phyloP scores from a whole-genome alignment of 208 protist genomes.

The Polymyxa betae region DNA sequence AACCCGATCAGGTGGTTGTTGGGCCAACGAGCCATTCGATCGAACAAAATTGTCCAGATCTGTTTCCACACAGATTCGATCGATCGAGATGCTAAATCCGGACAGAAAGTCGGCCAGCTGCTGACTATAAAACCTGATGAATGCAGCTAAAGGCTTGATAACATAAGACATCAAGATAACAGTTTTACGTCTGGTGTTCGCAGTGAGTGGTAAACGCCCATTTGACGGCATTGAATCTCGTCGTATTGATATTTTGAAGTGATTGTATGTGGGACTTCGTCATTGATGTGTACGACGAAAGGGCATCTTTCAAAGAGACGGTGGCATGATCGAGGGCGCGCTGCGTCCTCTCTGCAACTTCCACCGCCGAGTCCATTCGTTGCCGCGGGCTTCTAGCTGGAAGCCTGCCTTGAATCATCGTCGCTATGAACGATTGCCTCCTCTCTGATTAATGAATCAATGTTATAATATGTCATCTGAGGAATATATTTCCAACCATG shows the following conservation, averaged over 20 bases:
- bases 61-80: not conserved
- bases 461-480: not conserved
- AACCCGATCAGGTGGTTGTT: not conserved
- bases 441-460: not conserved
- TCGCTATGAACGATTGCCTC: conserved; percentile 28
- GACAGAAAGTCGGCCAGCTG: conserved; percentile 26
- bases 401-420: conserved; percentile 31
- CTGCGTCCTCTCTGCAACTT: conserved; percentile 25
- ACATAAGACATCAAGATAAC: not conserved
- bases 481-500: not conserved
- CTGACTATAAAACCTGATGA: conserved; percentile 46
- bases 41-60: conserved; percentile 8
- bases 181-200: conserved; percentile 30
- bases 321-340: conserved; percentile 10
- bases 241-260: conserved; percentile 42
- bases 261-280: not conserved
- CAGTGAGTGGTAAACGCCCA: conserved; percentile 46
- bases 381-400: not conserved
- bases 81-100: not conserved
- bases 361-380: conserved; percentile 22
- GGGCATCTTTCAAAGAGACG: not conserved
- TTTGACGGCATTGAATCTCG: conserved; percentile 5
- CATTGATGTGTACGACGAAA: not conserved
- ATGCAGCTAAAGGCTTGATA: not conserved
- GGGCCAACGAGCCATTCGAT: not conserved